Evolutionary conservation across 225 moss, liverwort and hornwort genomes (phyloP).

Genomic region (Polytrichum commune): DNA sequence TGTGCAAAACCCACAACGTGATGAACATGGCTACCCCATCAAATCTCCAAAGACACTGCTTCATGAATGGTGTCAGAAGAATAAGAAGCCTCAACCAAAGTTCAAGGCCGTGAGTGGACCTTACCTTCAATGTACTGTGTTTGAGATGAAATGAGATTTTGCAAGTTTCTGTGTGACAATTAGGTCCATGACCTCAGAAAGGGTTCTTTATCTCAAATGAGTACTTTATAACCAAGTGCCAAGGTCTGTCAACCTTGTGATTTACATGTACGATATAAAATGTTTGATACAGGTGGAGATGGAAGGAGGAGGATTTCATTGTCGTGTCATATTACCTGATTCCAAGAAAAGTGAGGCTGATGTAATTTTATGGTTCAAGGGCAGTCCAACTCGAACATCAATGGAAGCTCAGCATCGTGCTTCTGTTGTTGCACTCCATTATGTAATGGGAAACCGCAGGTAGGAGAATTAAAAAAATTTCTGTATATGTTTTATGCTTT

Average conservation of each 20-base stretch:
- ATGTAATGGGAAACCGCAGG: conserved; percentile 80
- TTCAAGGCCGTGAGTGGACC: conserved; percentile 65
- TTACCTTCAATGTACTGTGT: no score
- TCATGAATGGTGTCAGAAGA: conserved; percentile 87
- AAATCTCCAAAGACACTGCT: conserved; percentile 84
- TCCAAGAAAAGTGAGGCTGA: conserved; percentile 71
- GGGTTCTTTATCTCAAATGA: no score
- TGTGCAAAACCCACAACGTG: conserved; percentile 31
- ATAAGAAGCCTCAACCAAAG: conserved; percentile 73
- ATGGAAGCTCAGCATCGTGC: conserved; percentile 83
- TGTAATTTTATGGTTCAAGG: conserved; percentile 76
- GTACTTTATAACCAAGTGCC: no score
- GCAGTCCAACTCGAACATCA: conserved; percentile 54
- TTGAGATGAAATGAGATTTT: no score
- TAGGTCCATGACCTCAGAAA: no score
- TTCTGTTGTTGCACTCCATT: conserved; percentile 65
- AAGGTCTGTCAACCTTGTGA: not conserved
- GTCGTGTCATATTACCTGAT: conserved; percentile 73
- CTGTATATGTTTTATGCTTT: not conserved
- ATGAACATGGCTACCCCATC: conserved; percentile 62
- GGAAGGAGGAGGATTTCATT: conserved; percentile 73
- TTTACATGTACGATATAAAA: not conserved
- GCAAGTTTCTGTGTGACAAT: no score
- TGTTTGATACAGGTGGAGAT: conserved; percentile 49
- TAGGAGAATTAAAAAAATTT: conserved; percentile 3